Evolutionary conservation across 2,329 filamentous ascomycete genomes (phyloP), one percentile per base, ranked within the genome.

Genomic region (Nothophaeocryptopus gaeumannii): DNA sequence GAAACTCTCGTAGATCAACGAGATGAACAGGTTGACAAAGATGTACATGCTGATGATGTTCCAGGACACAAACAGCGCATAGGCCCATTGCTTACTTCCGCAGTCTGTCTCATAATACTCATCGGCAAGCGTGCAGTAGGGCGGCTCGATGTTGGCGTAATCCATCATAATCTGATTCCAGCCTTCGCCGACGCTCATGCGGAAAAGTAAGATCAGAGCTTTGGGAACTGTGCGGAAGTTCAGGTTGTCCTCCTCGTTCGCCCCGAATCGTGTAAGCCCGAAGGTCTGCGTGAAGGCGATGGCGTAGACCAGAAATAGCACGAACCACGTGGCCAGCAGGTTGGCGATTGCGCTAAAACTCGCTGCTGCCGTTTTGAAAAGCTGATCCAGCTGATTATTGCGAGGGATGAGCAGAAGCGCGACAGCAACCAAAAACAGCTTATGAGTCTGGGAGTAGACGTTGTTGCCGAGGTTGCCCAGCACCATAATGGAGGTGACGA

Each of bases 41-140:
- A 99, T 95, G 73, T 99, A 99, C 93, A 99, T 99, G 86, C 92
- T 97, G 71, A 99, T 80, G 63, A 99, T 92, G 74, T 99, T 99
- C 93, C 93, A 99, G 4, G 86, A 83, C 50, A 97, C 90, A 74
- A 99, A 99, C 8, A 99, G 77, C 31, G 84, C 82, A 44, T 90
- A 80, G 7, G 93, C 90, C 90, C 93, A 99, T 34, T 83, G 80
- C 43, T 84, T 81, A 72, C 92, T 96, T 51, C 93, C 93, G 65
- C 93, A 99, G 71, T 99, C 95, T 62, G 89, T 93, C 36, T 88
- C 75, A 63, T 90, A 92, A 70, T 96, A 96, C 34, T 79, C 78
- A 1, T 74, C 64, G 32, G 79, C 79, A 14, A 84, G 77, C 1
- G 91, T 89, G 70, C 93, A 99, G 44, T 88, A 80, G 0, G 92